Base-by-base conservation (phyloP, 495 filamentous ascomycete species). In the Annulohypoxylon bovei region DNA sequence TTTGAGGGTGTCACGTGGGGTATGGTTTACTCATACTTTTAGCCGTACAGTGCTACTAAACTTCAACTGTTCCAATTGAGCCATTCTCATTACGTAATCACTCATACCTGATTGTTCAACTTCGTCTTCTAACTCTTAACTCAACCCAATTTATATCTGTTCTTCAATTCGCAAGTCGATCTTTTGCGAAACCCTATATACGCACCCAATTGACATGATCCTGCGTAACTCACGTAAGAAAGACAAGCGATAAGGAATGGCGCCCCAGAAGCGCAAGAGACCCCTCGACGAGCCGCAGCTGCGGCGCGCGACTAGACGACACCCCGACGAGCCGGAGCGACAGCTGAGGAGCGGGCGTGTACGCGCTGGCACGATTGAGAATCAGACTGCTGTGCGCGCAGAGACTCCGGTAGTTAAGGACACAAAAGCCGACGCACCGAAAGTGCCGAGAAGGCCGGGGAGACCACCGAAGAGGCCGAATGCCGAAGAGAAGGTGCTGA, bases 301-400 rank as follows among this genome's bases (percentile, higher is more conserved):
- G 61, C 81, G 80, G 39, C 79, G 83, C 67, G 75, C 81, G 56
- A 85, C 83, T 52, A 80, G 83, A 57, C 77, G 74, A 40, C 78
- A 80, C 47, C 81, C 82, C 28, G 65, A 74, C 16, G 74, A 75
- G 11, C 68, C 70, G 40, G 59, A 68, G 56, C 75, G 80, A 22
- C 71, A 77, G 27, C 75, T 80, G 7, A 71, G 76, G 50, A 78
- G 81, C 25, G 79, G 81, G 35, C 79, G 79, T 12, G 69, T 74
- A 53, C 75, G 77, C 25, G 56, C 65, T 30, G 49, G 64, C 47
- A 25, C 70, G n/a, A 52, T 49, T 20, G 68, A 67, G 11, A 50
- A 72, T n/a, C 20, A 22, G 20, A 14, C 16, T 42, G 25, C 7
- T 1, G 4, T 27, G 39, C 33, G 16, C 23, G 18, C 27, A 2